Evolutionary conservation across 441 rosid genomes (phyloP).

Genomic region (Pelargonium australe): DNA sequence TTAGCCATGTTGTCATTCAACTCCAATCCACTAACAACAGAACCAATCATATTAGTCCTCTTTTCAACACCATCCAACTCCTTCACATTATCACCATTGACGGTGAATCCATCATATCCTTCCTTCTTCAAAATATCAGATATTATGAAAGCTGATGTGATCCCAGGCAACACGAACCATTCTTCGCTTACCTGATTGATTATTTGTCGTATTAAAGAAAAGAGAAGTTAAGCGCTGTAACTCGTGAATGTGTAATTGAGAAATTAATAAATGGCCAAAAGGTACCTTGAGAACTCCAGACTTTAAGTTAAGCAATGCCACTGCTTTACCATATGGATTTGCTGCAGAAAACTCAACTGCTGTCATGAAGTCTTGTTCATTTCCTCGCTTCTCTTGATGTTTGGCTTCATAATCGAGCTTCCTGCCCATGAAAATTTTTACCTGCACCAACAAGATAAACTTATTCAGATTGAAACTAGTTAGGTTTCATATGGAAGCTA

Average conservation of each 20-base stretch:
- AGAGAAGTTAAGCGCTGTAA: background rate
- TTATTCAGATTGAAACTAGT: background rate
- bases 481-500: background rate
- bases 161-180: conserved; percentile 50
- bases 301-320: conserved; percentile 62
- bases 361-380: conserved; percentile 53
- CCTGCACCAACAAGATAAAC: conserved; percentile 34
- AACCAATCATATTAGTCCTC: conserved; percentile 9
- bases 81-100: conserved; percentile 22
- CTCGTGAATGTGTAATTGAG: background rate
- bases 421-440: conserved; percentile 49
- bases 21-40: conserved; percentile 12
- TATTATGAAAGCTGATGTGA: conserved; percentile 57
- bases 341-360: conserved; percentile 60
- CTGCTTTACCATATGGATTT: conserved; percentile 72
- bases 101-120: conserved; percentile 30
- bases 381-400: conserved; percentile 34
- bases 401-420: conserved; percentile 68
- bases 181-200: conserved; percentile 55
- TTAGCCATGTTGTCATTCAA: conserved; percentile 13
- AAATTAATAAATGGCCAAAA: conserved; percentile 5
- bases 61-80: conserved; percentile 14
- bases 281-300: conserved; percentile 44
- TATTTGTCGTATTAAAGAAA: background rate
- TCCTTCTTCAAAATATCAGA: background rate